A percentile compares a stretch with the other conserved stretches of the same genome.
phyloP scores from a whole-genome alignment of 768 basidiomycete genomes.

The Rossbeevera mucosa region DNA sequence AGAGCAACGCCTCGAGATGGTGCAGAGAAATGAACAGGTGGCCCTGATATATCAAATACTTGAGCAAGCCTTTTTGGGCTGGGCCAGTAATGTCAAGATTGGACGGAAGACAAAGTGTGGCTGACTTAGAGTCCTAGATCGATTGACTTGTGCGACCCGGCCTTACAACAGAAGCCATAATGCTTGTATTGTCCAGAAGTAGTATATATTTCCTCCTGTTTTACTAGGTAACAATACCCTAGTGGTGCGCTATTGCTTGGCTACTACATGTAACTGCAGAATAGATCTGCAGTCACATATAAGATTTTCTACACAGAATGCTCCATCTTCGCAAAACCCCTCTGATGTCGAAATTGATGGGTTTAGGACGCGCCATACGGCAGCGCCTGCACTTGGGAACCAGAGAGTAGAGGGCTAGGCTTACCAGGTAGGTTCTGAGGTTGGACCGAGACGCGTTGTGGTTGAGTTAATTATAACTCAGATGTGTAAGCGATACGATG shows the following conservation, averaged over 20 bases:
- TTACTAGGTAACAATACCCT: too few species aligned
- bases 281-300: too few species aligned
- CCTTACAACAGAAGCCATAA: background rate
- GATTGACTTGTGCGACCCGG: background rate
- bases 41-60: conserved; percentile 62
- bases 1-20: conserved; percentile 82
- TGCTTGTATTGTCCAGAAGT: background rate
- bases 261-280: background rate
- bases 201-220: background rate
- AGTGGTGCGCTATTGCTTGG: background rate
- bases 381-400: too few species aligned
- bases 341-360: too few species aligned
- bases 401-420: too few species aligned
- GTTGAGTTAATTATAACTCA: too few species aligned
- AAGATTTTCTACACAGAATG: too few species aligned
- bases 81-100: conserved; percentile 7
- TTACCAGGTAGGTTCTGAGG: too few species aligned
- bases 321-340: too few species aligned
- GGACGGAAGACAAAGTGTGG: background rate
- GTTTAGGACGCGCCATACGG: too few species aligned
- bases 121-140: background rate
- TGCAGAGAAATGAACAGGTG: conserved; percentile 65
- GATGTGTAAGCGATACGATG: too few species aligned
- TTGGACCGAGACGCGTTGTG: too few species aligned
- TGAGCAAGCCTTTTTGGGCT: conserved; percentile 19